A percentile compares a stretch with the other conserved stretches of the same genome.
These are phyloP conservation scores for Pichia nakasei DNA, from an alignment of 805 yeast species.

Conservation along the genomic window DNA sequence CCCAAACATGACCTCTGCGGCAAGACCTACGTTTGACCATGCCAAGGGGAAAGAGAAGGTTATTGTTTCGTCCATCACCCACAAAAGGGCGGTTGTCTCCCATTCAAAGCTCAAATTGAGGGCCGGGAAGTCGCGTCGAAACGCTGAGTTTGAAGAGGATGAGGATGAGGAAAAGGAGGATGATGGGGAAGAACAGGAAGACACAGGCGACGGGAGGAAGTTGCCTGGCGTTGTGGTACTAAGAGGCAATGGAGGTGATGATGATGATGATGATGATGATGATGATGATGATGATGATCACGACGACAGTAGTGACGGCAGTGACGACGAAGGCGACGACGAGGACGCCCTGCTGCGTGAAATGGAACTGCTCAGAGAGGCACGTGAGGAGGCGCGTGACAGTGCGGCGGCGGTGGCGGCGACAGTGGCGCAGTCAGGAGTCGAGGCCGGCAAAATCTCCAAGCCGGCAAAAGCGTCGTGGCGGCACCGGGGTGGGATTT, in stretches of 20 bases:
- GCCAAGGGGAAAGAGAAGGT: constrained; percentile 46
- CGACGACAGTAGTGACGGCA: constrained; percentile 19
- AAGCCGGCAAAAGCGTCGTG: constrained; percentile 1
- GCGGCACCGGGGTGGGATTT: too few species aligned
- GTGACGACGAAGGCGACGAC: constrained; percentile 37
- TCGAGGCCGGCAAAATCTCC: background rate
- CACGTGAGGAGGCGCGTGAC: constrained; percentile 27
- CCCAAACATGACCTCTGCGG: constrained; percentile 57
- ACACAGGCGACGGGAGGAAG: constrained; percentile 23
- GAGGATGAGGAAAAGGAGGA: constrained; percentile 44
- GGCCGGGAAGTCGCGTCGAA: constrained; percentile 16
- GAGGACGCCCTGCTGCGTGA: constrained; percentile 42
- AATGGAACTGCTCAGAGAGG: constrained; percentile 30
- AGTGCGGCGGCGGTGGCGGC: too few species aligned
- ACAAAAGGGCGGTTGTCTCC: constrained; percentile 4
- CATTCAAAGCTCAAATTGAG: constrained; percentile 46
- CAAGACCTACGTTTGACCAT: constrained; percentile 59
- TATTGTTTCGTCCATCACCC: constrained; percentile 29
- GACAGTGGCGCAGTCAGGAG: too few species aligned
- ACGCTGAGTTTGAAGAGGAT: constrained; percentile 30
- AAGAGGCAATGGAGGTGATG: constrained; percentile 18
- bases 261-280: constrained; percentile 12
- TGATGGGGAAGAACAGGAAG: constrained; percentile 39
- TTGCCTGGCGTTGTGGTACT: background rate
- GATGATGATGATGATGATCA: constrained; percentile 4